Percentiles rank a stretch among this genome's conserved stretches.
Evolutionary conservation across 768 basidiomycete genomes (phyloP).

Genomic region (Suillus luteus): DNA sequence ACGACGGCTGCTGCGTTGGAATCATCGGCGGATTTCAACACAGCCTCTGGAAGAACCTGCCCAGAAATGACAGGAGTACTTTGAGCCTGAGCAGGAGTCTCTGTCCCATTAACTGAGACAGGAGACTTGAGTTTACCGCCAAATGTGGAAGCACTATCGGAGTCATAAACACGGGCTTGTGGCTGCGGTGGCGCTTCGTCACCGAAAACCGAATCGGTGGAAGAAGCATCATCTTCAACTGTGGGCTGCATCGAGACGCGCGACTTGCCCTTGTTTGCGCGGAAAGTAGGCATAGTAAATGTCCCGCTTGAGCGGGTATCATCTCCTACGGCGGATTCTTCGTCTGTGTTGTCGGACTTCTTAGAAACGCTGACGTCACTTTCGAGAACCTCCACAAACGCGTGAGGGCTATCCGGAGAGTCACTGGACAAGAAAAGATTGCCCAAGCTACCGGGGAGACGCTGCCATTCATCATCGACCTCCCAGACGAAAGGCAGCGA

Average conservation of each 20-base stretch:
- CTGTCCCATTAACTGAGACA: constrained; percentile 21
- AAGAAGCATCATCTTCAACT: constrained; percentile 38
- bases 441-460: constrained; percentile 44
- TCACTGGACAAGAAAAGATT: constrained; percentile 41
- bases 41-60: constrained; percentile 23
- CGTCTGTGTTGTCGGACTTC: constrained; percentile 28
- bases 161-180: constrained; percentile 61
- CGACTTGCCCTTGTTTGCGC: constrained; percentile 52
- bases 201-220: constrained; percentile 43
- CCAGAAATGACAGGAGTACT: constrained; percentile 42
- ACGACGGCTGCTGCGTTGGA: constrained; percentile 19
- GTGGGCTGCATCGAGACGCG: constrained; percentile 24
- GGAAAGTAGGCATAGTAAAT: constrained; percentile 17
- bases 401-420: constrained; percentile 52
- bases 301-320: constrained; percentile 28
- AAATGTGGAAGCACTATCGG: constrained; percentile 27
- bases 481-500: constrained; percentile 49
- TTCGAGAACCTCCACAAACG: constrained; percentile 61
- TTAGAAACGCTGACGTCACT: constrained; percentile 40
- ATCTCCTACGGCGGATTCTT: constrained; percentile 37
- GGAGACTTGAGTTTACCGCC: constrained; percentile 20
- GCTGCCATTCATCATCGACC: constrained; percentile 67
- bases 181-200: constrained; percentile 52
- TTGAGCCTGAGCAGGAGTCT: constrained; percentile 38
- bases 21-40: constrained; percentile 15